Conservation (phyloP, 306 rosid species). For the Boehmeria nivea region DNA sequence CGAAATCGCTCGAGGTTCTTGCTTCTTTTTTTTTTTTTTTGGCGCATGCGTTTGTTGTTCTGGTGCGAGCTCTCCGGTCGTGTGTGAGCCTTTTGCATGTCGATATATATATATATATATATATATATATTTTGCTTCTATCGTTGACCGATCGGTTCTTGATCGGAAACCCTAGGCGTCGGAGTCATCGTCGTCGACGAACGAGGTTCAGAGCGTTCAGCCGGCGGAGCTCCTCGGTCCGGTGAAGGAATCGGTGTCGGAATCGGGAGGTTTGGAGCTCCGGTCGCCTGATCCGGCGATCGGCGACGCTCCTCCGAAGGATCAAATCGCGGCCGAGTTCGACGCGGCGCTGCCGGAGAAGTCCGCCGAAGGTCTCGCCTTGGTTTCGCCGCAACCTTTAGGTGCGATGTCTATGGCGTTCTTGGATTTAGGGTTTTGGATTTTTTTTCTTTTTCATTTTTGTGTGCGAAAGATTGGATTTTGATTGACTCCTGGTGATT, state of each 20-base stretch:
- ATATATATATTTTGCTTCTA: slow-evolving; percentile 8
- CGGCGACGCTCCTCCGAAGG: slow-evolving; percentile 45
- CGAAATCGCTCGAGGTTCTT: no score
- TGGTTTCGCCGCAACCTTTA: slow-evolving; percentile 50
- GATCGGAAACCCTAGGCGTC: slow-evolving; percentile 46
- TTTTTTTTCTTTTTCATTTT: no score
- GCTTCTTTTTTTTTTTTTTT: not conserved
- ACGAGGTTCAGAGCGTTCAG: slow-evolving; percentile 35
- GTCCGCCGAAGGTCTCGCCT: slow-evolving; percentile 48
- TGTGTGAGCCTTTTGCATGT: not conserved
- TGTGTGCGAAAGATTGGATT: slow-evolving; percentile 23
- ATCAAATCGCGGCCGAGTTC: slow-evolving; percentile 31
- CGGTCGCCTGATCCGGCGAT: slow-evolving; percentile 68
- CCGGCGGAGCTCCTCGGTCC: slow-evolving; percentile 44
- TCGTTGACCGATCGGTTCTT: slow-evolving; percentile 16
- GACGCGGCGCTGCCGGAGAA: slow-evolving; percentile 40
- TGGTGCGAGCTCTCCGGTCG: not conserved
- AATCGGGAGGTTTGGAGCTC: slow-evolving; percentile 44
- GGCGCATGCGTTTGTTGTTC: no score
- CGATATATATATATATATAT: not conserved
- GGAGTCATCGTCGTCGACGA: slow-evolving; percentile 59
- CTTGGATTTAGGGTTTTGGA: slow-evolving; percentile 7
- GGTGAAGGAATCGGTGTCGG: slow-evolving; percentile 59
- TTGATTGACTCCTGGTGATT: slow-evolving; percentile 11
- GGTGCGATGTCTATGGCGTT: slow-evolving; percentile 27